Base-by-base conservation (phyloP, 2,329 filamentous ascomycete species). In the Knoxdaviesia proteae region DNA sequence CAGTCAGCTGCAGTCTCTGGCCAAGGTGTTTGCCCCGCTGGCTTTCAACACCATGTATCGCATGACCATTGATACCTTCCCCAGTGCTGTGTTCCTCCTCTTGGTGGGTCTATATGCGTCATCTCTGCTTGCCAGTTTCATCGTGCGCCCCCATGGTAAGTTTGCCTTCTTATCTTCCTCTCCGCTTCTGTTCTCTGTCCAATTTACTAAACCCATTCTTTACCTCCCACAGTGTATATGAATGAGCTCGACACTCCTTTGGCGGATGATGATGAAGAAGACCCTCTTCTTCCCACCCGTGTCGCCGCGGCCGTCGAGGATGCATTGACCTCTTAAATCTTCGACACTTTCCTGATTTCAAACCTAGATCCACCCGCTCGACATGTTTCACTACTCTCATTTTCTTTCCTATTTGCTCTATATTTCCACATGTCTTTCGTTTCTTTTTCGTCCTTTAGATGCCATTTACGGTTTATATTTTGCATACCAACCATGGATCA, bases 41-140 rank as follows among this genome's bases (percentile, higher is more conserved):
- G 54, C 88, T 1, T 93, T 94, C 59, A 93, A 90, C 53, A 71
- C 82, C 5, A 73, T 96, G 7, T 98, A 93, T 56, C 80, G 80
- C 9, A 64, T 69, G 3, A 96, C 90, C 0, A 83, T 94, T 1
- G 74, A 69, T 20, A 74, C 61, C 1, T 88, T 81, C 49, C 76
- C 84, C 0, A 84, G 90, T 57, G 76, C 84, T 1, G 78, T 93
- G 1, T 94, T 94, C 56, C 72, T 92, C 6, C 72, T 81, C 41
- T 59, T 96, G 38, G 63, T 71, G 1, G 59, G 61, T 6, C 64
- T 82, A 0, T 93, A 93, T 55, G 69, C 61, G 1, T 30, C 77
- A 6, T 77, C 77, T 0, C 68, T 88, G 32, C 42, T 77, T 2
- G 66, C 74, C 43, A 81, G 75, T 52, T 79, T 78, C 57, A 71